Conservation (phyloP, 768 basidiomycete genomes). For the Kwoniella mangroviensis region DNA sequence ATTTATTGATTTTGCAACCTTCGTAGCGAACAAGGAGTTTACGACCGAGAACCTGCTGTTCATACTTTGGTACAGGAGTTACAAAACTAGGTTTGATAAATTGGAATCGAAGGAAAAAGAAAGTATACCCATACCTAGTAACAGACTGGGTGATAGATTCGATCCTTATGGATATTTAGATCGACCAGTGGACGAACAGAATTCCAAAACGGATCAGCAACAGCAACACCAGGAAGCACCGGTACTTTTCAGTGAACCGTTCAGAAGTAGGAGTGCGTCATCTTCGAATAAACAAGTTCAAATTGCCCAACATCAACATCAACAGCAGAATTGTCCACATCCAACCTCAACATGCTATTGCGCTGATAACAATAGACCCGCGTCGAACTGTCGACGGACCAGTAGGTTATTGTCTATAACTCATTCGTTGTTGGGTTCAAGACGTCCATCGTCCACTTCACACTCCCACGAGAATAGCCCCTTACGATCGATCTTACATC, state of each 20-base stretch:
- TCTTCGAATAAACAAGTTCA: slow-evolving; percentile 1
- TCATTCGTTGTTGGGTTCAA: slow-evolving; percentile 10
- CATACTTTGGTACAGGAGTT: slow-evolving; percentile 51
- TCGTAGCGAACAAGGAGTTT: slow-evolving; percentile 48
- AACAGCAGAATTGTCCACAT: slow-evolving; percentile 5
- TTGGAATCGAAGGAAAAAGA: slow-evolving; percentile 22
- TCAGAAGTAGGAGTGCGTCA: slow-evolving; percentile 10
- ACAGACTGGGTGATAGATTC: slow-evolving; percentile 41
- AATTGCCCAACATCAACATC: not conserved
- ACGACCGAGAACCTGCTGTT: slow-evolving; percentile 51
- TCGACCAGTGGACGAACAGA: slow-evolving; percentile 7
- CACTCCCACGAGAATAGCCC: slow-evolving; percentile 6
- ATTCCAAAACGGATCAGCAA: not conserved
- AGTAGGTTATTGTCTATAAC: slow-evolving; percentile 19
- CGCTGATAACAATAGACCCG: not conserved
- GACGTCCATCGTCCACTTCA: slow-evolving; percentile 12
- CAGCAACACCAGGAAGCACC: slow-evolving; percentile 4
- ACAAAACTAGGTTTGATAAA: slow-evolving; percentile 33
- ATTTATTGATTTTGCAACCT: slow-evolving; percentile 49
- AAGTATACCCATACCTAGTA: slow-evolving; percentile 43
- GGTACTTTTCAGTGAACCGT: slow-evolving; percentile 17
- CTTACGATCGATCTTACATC: slow-evolving; percentile 26
- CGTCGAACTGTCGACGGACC: not conserved
- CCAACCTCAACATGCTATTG: not conserved
- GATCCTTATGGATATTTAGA: slow-evolving; percentile 47